Base-by-base conservation (phyloP, 768 basidiomycete species). In the Pisolithus marmoratus region DNA sequence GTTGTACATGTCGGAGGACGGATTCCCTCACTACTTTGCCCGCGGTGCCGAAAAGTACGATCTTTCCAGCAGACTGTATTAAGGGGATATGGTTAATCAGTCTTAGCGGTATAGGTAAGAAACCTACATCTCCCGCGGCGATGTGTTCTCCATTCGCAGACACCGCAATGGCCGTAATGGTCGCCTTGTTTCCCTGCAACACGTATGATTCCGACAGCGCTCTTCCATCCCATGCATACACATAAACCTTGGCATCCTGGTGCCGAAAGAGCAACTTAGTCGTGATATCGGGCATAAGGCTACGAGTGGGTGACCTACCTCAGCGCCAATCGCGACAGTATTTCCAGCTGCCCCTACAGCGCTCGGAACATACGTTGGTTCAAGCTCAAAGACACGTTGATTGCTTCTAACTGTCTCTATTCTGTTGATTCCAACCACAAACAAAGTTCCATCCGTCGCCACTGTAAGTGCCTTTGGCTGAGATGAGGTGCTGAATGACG, bases 111-210 rank as follows among this genome's bases (percentile, higher is more conserved):
- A 29, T 26, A 38, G 49, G 44, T 26, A 23, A n/a, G 12, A 23
- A 3, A 59, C 89, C 69, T 59, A 94, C 93, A 69, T 97, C 93
- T 44, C 94, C 95, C 6, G 85, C 78, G 49, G 87, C 91, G 11
- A 98, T 74, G 36, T 83, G 69, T 20, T 70, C 72, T 0, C 87
- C 89, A 64, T 95, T 84, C 0, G 84, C 81, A 0, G 90, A 89
- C 70, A 96, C 87, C 0, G 88, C 80, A 6, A 97, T 66, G 1
- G 83, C 82, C 38, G 84, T 84, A 19, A 97, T 72, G 7, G 80
- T 71, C 14, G 55, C 9, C 57, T 79, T 80, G 65, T 87, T 87
- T 29, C 81, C 83, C 55, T 85, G 83, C 8, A 89, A 71, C 2
- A 79, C 72, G 0, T 68, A 78, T 26, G 63, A 66, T 63, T 86